Evolutionary conservation across 2,329 filamentous ascomycete species (phyloP).

Genomic region (Amauroascus verrucosus): DNA sequence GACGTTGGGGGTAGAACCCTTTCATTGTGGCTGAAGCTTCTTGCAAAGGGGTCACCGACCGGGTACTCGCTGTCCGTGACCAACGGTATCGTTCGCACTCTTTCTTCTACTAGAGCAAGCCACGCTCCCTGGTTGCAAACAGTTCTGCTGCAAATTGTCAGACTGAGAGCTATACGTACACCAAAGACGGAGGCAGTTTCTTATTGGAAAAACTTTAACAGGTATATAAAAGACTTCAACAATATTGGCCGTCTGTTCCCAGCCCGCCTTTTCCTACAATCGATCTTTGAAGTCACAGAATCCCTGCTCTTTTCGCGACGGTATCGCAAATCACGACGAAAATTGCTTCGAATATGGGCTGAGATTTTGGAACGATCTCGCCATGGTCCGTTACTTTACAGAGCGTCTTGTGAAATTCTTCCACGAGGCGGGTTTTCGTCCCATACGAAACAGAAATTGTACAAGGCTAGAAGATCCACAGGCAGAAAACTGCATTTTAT

Average conservation of each 20-base stretch:
- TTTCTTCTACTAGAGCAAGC: constrained; percentile 12
- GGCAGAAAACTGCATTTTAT: background rate
- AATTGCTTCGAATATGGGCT: constrained; percentile 26
- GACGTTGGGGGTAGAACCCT: constrained; percentile 26
- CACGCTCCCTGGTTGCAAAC: background rate
- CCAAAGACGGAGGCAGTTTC: background rate
- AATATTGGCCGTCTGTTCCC: constrained; percentile 20
- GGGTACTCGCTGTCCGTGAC: constrained; percentile 20
- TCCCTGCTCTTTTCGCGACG: constrained; percentile 20
- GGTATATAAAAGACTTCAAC: constrained; percentile 15
- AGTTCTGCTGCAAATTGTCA: background rate
- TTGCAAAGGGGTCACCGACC: constrained; percentile 17
- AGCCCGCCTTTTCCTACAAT: constrained; percentile 20
- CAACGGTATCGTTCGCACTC: constrained; percentile 22
- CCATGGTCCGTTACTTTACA: background rate
- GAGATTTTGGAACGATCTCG: constrained; percentile 15
- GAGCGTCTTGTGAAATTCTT: background rate
- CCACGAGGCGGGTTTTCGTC: background rate
- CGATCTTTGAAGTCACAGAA: constrained; percentile 28
- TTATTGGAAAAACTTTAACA: constrained; percentile 3
- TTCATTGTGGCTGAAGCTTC: constrained; percentile 25
- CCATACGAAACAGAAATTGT: background rate
- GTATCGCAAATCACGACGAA: constrained; percentile 15
- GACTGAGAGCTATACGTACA: background rate
- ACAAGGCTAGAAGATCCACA: background rate